Evolutionary conservation across 768 basidiomycete species (phyloP).

Genomic region (Lentinula edodes): DNA sequence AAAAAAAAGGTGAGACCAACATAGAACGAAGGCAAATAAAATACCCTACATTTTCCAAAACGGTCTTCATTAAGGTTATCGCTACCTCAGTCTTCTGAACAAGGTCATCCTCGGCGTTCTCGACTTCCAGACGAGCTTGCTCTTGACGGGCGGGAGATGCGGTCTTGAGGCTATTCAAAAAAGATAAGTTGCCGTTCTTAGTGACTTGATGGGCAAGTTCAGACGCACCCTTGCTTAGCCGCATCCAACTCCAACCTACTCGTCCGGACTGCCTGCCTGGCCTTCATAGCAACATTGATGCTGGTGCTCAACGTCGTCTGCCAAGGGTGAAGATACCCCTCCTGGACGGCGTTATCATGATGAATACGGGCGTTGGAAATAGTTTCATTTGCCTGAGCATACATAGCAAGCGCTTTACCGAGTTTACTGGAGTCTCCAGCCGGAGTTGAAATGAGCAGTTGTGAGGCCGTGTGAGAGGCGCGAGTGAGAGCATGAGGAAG

Average conservation of each 20-base stretch:
- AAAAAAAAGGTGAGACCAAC: background rate
- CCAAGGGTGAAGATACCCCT: conserved; percentile 76
- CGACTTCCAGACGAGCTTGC: conserved; percentile 85
- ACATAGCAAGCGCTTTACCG: conserved; percentile 70
- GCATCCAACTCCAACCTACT: conserved; percentile 87
- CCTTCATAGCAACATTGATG: conserved; percentile 89
- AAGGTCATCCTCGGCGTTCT: conserved; percentile 92
- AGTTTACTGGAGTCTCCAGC: conserved; percentile 55
- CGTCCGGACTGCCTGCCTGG: conserved; percentile 72
- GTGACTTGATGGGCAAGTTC: background rate
- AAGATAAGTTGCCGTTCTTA: background rate
- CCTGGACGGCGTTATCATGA: conserved; percentile 70
- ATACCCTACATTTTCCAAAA: conserved; percentile 87
- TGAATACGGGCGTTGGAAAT: conserved; percentile 66
- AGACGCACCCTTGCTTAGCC: conserved; percentile 76
- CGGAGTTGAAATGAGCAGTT: conserved; percentile 32
- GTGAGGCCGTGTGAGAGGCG: conserved; percentile 61
- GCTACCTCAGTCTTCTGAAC: conserved; percentile 98
- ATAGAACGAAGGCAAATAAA: background rate
- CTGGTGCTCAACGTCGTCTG: conserved; percentile 80
- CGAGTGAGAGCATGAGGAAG: conserved; percentile 92
- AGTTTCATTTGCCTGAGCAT: conserved; percentile 73
- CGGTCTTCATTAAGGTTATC: conserved; percentile 96
- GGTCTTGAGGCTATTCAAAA: conserved; percentile 64
- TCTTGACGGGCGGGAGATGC: conserved; percentile 77